These are phyloP conservation scores for Pythium coloratum DNA, from an alignment of 352 stramenopile species.

Conservation along the genomic window DNA sequence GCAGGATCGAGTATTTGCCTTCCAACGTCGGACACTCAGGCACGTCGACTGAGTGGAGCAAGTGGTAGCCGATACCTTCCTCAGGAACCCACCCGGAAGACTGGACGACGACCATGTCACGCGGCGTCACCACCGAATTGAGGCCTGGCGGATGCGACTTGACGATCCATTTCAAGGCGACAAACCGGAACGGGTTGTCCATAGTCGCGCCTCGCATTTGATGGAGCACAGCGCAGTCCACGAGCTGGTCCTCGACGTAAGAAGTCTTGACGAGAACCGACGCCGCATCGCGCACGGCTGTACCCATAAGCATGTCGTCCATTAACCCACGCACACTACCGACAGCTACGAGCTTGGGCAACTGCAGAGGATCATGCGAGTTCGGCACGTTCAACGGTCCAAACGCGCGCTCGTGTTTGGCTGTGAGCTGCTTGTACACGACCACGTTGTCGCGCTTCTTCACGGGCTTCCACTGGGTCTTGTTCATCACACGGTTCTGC, in stretches of 20 bases:
- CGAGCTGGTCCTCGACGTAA: conserved; percentile 47
- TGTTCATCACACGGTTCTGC: too few species aligned
- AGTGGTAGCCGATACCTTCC: conserved; percentile 36
- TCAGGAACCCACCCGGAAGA: conserved; percentile 8
- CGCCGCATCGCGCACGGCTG: conserved; percentile 41
- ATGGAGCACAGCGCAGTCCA: conserved; percentile 48
- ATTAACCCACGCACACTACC: conserved; percentile 22
- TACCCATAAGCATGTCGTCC: conserved; percentile 39
- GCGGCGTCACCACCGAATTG: conserved; percentile 16
- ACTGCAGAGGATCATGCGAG: background rate
- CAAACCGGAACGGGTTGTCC: conserved; percentile 22
- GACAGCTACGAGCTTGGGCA: conserved; percentile 25
- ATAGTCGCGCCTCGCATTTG: conserved; percentile 39
- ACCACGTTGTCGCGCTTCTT: too few species aligned
- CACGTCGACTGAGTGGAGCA: conserved; percentile 51
- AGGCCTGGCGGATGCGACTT: conserved; percentile 16
- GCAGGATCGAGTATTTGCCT: conserved; percentile 33
- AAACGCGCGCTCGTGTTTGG: conserved; percentile 15
- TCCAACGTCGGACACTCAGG: conserved; percentile 34
- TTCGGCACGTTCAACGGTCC: conserved; percentile 18
- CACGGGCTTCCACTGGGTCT: too few species aligned
- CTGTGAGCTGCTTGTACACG: conserved; percentile 44
- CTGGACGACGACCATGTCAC: conserved; percentile 22
- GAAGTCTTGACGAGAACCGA: conserved; percentile 51
- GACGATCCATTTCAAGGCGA: conserved; percentile 28